Conservation (phyloP, 176 grass and related monocot species). For the Cenchrus purpureus region DNA sequence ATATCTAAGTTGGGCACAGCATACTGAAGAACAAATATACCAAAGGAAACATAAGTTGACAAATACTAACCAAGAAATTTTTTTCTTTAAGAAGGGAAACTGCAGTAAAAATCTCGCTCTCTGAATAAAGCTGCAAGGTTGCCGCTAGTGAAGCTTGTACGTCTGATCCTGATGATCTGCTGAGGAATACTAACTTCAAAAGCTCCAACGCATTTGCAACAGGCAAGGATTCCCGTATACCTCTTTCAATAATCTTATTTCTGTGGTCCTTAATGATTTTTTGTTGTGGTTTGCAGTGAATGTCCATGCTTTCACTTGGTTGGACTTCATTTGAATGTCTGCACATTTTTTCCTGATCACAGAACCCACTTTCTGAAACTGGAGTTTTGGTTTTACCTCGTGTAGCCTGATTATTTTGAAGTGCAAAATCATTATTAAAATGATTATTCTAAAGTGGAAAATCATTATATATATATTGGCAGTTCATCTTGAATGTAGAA, state of each 20-base stretch:
- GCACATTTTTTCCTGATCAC: conserved; percentile 33
- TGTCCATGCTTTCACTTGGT: conserved; percentile 41
- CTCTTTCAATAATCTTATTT: conserved; percentile 62
- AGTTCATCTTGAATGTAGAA: conserved; percentile 15
- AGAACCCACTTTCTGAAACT: conserved; percentile 40
- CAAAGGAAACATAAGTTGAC: conserved; percentile 33
- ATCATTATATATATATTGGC: conserved; percentile 18
- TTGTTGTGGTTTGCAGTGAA: conserved; percentile 37
- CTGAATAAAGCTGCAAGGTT: conserved; percentile 80
- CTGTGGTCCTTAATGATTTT: conserved; percentile 56
- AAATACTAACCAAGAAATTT: conserved; percentile 73
- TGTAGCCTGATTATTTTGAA: conserved; percentile 45
- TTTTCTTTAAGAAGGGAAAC: conserved; percentile 88
- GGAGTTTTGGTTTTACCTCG: conserved; percentile 30
- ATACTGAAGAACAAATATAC: conserved; percentile 31
- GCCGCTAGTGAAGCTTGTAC: conserved; percentile 74
- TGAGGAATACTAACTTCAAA: conserved; percentile 89
- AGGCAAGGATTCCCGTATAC: conserved; percentile 67
- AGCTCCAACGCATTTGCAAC: conserved; percentile 85
- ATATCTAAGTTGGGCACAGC: conserved; percentile 4
- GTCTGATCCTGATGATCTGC: conserved; percentile 65
- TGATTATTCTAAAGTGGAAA: conserved; percentile 15
- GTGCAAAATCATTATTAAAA: conserved; percentile 3
- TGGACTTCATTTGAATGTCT: conserved; percentile 41
- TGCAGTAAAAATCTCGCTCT: conserved; percentile 84